Conservation (phyloP, 2,329 filamentous ascomycete genomes). For the Thielaviopsis euricoi region DNA sequence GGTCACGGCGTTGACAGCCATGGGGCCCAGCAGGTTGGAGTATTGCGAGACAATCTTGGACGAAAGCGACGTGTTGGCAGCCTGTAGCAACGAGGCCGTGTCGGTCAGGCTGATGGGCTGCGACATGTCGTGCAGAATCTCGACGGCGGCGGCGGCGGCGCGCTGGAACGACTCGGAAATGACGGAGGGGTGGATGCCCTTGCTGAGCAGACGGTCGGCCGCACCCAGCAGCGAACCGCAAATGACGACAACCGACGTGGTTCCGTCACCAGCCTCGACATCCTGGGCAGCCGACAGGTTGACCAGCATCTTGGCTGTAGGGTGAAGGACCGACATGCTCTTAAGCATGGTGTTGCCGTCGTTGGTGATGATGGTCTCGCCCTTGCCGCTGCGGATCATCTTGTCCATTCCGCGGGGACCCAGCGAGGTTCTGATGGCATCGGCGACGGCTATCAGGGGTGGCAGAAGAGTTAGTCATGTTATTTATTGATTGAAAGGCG, state of each 20-base stretch:
- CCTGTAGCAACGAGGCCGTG: slow-evolving; percentile 80
- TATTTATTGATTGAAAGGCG: background rate
- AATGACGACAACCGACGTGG: slow-evolving; percentile 95
- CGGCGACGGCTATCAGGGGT: slow-evolving; percentile 58
- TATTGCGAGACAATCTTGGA: slow-evolving; percentile 99
- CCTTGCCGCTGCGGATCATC: slow-evolving; percentile 95
- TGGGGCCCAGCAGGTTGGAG: slow-evolving; percentile 84
- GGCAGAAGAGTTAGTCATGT: slow-evolving; percentile 10
- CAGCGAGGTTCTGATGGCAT: slow-evolving; percentile 92
- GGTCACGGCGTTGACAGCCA: slow-evolving; percentile 92
- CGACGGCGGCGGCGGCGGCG: slow-evolving; percentile 74
- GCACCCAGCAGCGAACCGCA: slow-evolving; percentile 87
- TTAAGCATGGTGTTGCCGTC: slow-evolving; percentile 98
- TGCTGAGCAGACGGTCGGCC: slow-evolving; percentile 75
- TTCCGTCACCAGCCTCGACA: slow-evolving; percentile 95
- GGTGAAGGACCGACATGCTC: slow-evolving; percentile 98
- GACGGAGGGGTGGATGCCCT: slow-evolving; percentile 93
- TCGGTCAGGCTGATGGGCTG: slow-evolving; percentile 81
- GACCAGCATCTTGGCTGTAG: slow-evolving; percentile 98
- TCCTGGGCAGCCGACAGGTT: slow-evolving; percentile 94
- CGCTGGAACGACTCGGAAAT: slow-evolving; percentile 97
- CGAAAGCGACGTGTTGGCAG: slow-evolving; percentile 88
- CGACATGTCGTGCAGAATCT: slow-evolving; percentile 88
- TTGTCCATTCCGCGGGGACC: slow-evolving; percentile 98
- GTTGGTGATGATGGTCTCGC: slow-evolving; percentile 97